phyloP scores from a whole-genome alignment of 176 grass and related monocot genomes.

The Carex littledalei region DNA sequence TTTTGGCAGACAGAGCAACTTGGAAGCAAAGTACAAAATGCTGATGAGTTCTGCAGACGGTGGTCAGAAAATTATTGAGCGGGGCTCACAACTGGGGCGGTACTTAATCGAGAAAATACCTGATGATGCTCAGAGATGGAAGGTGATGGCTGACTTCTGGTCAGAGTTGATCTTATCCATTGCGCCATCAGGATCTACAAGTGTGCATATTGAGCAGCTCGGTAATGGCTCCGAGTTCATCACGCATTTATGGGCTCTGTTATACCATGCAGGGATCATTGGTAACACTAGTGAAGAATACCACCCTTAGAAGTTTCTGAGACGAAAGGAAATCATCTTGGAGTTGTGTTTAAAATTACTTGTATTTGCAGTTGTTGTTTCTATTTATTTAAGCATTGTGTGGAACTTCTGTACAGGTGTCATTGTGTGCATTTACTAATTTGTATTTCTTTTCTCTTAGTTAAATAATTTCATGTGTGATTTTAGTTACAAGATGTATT shows the following conservation, averaged over 20 bases:
- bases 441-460: neutral
- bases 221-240: conserved; percentile 41
- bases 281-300: neutral
- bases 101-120: neutral
- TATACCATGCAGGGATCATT: conserved; percentile 29
- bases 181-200: neutral
- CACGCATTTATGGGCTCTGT: conserved; percentile 37
- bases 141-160: conserved; percentile 29
- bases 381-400: neutral
- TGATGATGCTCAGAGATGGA: conserved; percentile 8
- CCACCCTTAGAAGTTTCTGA: neutral
- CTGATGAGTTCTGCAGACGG: neutral
- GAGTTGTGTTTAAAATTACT: neutral
- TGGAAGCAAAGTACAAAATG: neutral
- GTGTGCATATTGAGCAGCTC: conserved; percentile 23
- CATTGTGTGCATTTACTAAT: neutral
- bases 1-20: neutral
- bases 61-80: neutral
- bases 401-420: neutral
- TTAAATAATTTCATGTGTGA: neutral
- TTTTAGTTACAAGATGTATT: neutral
- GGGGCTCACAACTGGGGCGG: neutral
- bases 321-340: neutral
- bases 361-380: neutral
- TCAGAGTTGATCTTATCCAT: conserved; percentile 23